Conservation (phyloP, 768 basidiomycete genomes). For the Sarcodon aspratus region DNA sequence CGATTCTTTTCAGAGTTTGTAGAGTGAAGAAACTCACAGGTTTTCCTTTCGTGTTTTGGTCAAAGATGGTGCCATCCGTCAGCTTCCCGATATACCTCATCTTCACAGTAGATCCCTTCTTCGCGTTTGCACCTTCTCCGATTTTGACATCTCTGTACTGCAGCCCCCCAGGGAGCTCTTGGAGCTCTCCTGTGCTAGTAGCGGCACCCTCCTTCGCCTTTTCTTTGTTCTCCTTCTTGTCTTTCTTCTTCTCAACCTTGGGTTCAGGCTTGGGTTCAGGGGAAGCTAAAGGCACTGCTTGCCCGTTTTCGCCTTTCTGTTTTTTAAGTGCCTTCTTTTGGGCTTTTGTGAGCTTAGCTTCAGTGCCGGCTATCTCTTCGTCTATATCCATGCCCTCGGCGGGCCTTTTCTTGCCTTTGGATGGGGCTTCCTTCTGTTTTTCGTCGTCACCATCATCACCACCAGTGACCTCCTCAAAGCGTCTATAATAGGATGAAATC, state of each 20-base stretch:
- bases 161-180: conserved; percentile 59
- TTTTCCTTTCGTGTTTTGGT: conserved; percentile 74
- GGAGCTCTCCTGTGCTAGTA: conserved; percentile 16
- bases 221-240: conserved; percentile 20
- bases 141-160: conserved; percentile 65
- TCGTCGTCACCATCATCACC: conserved; percentile 13
- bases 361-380: conserved; percentile 11
- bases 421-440: neutral
- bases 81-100: conserved; percentile 96
- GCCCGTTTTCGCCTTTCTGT: conserved; percentile 49
- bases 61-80: conserved; percentile 62
- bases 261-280: conserved; percentile 9
- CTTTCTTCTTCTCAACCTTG: conserved; percentile 22
- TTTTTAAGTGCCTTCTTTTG: conserved; percentile 69
- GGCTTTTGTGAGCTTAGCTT: conserved; percentile 34
- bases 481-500: conserved; percentile 24
- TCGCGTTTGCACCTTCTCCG: conserved; percentile 79
- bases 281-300: conserved; percentile 24
- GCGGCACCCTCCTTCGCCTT: conserved; percentile 13
- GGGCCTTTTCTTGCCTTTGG: conserved; percentile 8
- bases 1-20: conserved; percentile 1
- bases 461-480: conserved; percentile 62
- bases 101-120: conserved; percentile 69
- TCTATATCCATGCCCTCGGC: conserved; percentile 32
- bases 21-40: conserved; percentile 42